These are phyloP conservation scores for Sarocladium oryzae DNA, from an alignment of 2,329 filamentous ascomycete genomes.

Conservation along the genomic window DNA sequence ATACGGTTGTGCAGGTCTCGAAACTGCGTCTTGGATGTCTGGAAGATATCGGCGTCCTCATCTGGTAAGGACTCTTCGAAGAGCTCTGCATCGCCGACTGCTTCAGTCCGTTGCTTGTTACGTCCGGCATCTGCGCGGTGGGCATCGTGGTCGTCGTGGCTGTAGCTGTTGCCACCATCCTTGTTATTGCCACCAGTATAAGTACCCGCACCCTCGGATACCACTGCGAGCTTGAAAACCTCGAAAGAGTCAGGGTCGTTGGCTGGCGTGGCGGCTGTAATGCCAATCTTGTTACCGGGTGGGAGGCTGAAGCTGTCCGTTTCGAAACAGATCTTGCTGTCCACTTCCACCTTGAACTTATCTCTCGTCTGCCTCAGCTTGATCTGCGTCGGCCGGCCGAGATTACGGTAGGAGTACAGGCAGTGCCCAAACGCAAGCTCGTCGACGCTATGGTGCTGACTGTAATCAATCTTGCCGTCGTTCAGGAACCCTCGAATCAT, in stretches of 20 bases:
- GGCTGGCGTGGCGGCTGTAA: conserved; percentile 73
- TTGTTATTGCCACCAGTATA: conserved; percentile 13
- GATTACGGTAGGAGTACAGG: conserved; percentile 83
- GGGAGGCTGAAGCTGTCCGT: conserved; percentile 74
- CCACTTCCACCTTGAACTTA: conserved; percentile 71
- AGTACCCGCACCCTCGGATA: conserved; percentile 40
- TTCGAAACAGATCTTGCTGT: conserved; percentile 76
- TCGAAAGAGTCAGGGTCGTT: conserved; percentile 95
- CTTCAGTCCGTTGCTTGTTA: conserved; percentile 18
- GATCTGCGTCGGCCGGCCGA: conserved; percentile 75
- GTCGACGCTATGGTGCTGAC: conserved; percentile 69
- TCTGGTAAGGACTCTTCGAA: conserved; percentile 41
- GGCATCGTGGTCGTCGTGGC: conserved; percentile 21
- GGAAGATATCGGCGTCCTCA: conserved; percentile 38
- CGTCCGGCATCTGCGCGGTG: conserved; percentile 21
- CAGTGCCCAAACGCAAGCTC: conserved; percentile 90
- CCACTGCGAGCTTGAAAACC: conserved; percentile 76
- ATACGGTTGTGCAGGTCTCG: conserved; percentile 79
- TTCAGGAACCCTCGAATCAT: conserved; percentile 90
- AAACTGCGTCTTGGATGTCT: conserved; percentile 59
- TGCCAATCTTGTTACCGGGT: conserved; percentile 73
- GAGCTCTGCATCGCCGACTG: conserved; percentile 18
- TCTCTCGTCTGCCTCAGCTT: conserved; percentile 60
- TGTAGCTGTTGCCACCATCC: conserved; percentile 7
- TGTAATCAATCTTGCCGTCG: conserved; percentile 78